Conservation (phyloP, 352 stramenopile species). For the Phytophthora parvispora region DNA sequence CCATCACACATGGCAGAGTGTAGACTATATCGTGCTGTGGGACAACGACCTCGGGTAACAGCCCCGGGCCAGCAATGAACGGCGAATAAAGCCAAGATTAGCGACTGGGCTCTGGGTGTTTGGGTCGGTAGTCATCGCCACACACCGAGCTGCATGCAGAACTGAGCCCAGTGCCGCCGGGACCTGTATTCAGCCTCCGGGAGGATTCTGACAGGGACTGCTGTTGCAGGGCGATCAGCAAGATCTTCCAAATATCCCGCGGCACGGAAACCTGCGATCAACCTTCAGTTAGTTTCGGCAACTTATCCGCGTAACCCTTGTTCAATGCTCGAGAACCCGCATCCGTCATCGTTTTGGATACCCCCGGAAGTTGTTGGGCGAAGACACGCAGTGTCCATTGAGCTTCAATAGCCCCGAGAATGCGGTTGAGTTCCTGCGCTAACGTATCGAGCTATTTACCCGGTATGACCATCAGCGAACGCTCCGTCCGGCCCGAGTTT, state of each 20-base stretch:
- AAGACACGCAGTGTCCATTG: not conserved
- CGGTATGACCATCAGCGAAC: not conserved
- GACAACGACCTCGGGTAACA: not conserved
- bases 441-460: too few species aligned
- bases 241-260: not conserved
- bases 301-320: not conserved
- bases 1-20: slow-evolving; percentile 17
- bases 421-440: not conserved
- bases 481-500: not conserved
- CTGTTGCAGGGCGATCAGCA: not conserved
- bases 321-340: not conserved
- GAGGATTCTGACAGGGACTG: not conserved
- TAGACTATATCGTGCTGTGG: slow-evolving; percentile 1
- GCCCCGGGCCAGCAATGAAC: not conserved
- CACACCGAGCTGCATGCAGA: not conserved
- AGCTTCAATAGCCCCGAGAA: not conserved
- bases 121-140: not conserved
- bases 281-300: not conserved
- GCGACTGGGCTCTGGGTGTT: not conserved
- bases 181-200: not conserved
- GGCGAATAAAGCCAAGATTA: not conserved
- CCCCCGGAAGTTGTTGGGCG: not conserved
- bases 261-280: not conserved
- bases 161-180: not conserved
- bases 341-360: not conserved